Evolutionary conservation across 495 filamentous ascomycete species (phyloP).

Genomic region (Hyaloscypha bicolor): DNA sequence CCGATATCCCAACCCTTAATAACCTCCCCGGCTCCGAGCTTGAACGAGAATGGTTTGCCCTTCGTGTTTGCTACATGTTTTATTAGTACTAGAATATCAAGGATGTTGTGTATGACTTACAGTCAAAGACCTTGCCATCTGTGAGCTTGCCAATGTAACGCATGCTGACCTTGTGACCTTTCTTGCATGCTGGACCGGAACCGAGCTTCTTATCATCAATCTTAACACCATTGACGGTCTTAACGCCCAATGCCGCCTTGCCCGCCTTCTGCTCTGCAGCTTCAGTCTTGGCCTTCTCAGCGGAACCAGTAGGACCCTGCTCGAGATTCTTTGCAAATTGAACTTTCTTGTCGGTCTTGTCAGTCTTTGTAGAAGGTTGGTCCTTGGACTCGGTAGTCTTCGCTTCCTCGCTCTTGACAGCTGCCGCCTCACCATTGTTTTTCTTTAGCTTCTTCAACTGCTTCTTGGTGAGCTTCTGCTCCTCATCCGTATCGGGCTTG

Average conservation of each 20-base stretch:
- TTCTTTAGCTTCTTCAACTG: conserved; percentile 99
- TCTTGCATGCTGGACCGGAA: conserved; percentile 77
- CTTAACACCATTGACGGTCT: conserved; percentile 79
- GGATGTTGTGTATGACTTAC: conserved; percentile 50
- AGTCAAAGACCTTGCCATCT: conserved; percentile 91
- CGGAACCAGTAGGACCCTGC: conserved; percentile 82
- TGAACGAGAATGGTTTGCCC: conserved; percentile 94
- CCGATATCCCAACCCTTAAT: conserved; percentile 99
- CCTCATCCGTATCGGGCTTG: conserved; percentile 35
- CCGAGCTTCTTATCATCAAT: conserved; percentile 95
- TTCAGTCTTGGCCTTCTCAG: conserved; percentile 77
- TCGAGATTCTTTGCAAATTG: conserved; percentile 99
- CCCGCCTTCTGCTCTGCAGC: conserved; percentile 74
- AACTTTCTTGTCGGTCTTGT: conserved; percentile 88
- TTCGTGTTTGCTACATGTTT: conserved; percentile 81
- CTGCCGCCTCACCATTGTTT: conserved; percentile 84
- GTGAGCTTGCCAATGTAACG: conserved; percentile 96
- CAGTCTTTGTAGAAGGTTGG: conserved; percentile 26
- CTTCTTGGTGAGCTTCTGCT: conserved; percentile 76
- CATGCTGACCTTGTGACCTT: conserved; percentile 84
- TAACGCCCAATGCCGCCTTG: conserved; percentile 61
- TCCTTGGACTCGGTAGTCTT: conserved; percentile 40
- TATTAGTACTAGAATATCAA: conserved; percentile 36
- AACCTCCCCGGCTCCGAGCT: conserved; percentile 88
- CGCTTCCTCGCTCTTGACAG: conserved; percentile 57